Conservation (phyloP, 768 basidiomycete genomes). For the Erythrobasidium yunnanense region DNA sequence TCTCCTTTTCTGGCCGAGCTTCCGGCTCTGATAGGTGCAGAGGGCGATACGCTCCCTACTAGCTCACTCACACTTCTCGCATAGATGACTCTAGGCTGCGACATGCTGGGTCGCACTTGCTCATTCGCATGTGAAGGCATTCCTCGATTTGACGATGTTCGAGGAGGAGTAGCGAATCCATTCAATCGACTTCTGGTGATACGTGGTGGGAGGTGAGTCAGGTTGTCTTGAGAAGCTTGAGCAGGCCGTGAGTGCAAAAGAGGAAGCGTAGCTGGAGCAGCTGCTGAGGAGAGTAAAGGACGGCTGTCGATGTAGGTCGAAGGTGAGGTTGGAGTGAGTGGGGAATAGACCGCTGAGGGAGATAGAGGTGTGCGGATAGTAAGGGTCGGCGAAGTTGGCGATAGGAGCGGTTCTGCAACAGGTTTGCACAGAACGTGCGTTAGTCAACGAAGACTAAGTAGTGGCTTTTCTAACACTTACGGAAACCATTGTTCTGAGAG, state of each 20-base stretch:
- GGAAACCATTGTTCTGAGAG: too few relatives aligned
- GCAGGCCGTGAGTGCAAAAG: too few relatives aligned
- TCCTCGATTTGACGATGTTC: neutral
- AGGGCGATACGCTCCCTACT: neutral
- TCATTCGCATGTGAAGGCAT: neutral
- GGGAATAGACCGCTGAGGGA: neutral
- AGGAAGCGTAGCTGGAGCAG: too few relatives aligned
- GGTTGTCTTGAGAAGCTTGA: too few relatives aligned
- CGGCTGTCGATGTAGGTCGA: neutral
- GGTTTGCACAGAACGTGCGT: too few relatives aligned
- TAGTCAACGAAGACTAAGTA: neutral
- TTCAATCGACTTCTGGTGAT: neutral
- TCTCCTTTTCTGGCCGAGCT: neutral
- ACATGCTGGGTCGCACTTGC: neutral
- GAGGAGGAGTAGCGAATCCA: conserved; percentile 1
- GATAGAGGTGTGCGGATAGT: neutral
- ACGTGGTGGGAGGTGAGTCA: neutral
- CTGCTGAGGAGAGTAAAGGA: neutral
- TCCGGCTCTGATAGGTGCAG: neutral
- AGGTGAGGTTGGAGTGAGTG: neutral
- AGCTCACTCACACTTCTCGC: conserved; percentile 20
- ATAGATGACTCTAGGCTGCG: neutral
- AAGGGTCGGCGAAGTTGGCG: neutral
- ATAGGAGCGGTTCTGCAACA: neutral
- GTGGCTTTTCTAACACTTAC: too few relatives aligned